Evolutionary conservation across 257 asterid genomes (phyloP).

Genomic region (Forsythia viridissima): DNA sequence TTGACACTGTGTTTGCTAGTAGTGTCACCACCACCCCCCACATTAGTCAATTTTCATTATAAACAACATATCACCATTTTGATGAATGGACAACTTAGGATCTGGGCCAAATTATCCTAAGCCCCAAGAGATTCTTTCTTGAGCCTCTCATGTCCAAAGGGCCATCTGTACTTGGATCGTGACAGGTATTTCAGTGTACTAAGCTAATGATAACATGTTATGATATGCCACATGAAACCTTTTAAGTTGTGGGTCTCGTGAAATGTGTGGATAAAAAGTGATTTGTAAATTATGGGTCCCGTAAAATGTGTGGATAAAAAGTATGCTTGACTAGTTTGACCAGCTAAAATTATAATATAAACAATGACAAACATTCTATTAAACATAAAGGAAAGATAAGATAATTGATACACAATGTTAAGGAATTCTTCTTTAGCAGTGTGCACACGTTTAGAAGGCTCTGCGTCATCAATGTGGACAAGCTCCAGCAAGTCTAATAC

Average conservation of each 20-base stretch:
- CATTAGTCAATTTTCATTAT: neutral
- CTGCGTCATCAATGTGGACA: neutral
- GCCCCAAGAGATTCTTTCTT: neutral
- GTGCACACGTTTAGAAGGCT: neutral
- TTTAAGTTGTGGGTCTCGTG: no score
- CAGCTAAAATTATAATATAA: no score
- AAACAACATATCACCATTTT: neutral
- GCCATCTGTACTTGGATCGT: neutral
- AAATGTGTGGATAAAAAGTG: no score
- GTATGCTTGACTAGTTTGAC: no score
- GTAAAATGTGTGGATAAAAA: no score
- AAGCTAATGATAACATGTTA: neutral
- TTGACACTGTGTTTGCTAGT: neutral
- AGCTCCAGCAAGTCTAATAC: neutral
- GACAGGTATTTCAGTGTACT: neutral
- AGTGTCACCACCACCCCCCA: neutral
- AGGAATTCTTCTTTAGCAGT: neutral
- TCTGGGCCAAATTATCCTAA: neutral
- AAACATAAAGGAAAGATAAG: neutral
- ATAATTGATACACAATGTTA: neutral
- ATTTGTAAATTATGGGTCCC: no score
- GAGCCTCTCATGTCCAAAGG: neutral
- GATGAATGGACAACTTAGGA: neutral
- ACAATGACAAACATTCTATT: no score
- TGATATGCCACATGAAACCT: neutral